phyloP scores from a whole-genome alignment of 139 green algal genomes.

The Micromonas commoda region DNA sequence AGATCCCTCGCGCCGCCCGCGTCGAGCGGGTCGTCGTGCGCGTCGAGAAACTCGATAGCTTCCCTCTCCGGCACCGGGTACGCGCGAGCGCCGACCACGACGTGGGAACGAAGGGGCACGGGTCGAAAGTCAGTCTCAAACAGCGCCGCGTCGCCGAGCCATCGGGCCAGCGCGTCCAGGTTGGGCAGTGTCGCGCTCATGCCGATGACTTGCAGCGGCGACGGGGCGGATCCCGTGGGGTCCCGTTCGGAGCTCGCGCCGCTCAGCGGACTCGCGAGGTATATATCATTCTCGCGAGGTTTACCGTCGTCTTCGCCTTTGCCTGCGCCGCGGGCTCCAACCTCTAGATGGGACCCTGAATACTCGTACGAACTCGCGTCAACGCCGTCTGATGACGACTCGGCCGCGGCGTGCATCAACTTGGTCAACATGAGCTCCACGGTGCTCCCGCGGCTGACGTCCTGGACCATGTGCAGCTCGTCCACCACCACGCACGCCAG shows the following conservation, averaged over 20 bases:
- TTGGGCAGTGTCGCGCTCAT: conserved; percentile 96
- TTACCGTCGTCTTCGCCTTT: not conserved
- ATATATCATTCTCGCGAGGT: not conserved
- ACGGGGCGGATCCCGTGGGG: not conserved
- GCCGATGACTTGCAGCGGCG: conserved; percentile 79
- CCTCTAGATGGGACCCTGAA: no score
- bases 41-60: conserved; percentile 8
- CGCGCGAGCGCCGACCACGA: conserved; percentile 50
- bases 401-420: conserved; percentile 57
- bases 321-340: not conserved
- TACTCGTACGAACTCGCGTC: not conserved
- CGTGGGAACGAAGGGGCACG: conserved; percentile 59
- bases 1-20: no score
- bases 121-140: conserved; percentile 80
- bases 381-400: not conserved
- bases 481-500: conserved; percentile 73
- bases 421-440: conserved; percentile 97
- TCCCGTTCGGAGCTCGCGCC: not conserved
- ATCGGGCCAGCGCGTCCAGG: conserved; percentile 62
- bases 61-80: no score
- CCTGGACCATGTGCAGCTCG: conserved; percentile 85
- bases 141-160: conserved; percentile 71
- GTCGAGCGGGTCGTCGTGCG: no score
- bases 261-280: no score
- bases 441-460: conserved; percentile 76